Conservation (phyloP, 163 green algal species). For the Prototheca wickerhamii region DNA sequence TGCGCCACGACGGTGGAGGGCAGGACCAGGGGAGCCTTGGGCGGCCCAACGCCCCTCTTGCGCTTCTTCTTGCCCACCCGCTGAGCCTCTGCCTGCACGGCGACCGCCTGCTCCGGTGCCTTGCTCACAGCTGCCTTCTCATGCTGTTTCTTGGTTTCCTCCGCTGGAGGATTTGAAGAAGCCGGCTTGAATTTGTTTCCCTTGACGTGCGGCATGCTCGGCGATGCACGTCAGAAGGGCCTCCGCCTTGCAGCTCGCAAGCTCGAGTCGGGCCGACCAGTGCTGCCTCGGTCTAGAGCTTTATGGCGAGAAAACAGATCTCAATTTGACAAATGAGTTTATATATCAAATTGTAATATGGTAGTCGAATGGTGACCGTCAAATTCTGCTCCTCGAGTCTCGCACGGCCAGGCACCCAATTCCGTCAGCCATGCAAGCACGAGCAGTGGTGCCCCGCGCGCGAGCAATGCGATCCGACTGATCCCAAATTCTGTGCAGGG, state of each 20-base stretch:
- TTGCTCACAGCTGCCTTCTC: no score
- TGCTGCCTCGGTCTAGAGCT: no score
- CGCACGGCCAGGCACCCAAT: no score
- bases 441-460: no score
- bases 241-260: neutral
- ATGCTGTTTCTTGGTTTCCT: no score
- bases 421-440: no score
- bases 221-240: neutral
- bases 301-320: neutral
- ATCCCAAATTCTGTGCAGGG: no score
- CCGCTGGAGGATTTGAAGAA: no score
- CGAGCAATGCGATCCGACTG: no score
- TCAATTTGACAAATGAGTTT: neutral
- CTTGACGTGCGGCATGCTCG: constrained; percentile 13
- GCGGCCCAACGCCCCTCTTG: neutral
- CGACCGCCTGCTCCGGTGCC: no score
- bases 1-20: neutral
- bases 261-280: neutral
- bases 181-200: constrained; percentile 28
- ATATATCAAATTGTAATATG: neutral
- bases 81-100: neutral
- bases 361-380: neutral
- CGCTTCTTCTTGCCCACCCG: constrained; percentile 1
- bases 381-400: no score
- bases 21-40: neutral